Evolutionary conservation across 345 rosid species (phyloP), one percentile per base, ranked within the genome.

Genomic region (Capsella bursapastoris): DNA sequence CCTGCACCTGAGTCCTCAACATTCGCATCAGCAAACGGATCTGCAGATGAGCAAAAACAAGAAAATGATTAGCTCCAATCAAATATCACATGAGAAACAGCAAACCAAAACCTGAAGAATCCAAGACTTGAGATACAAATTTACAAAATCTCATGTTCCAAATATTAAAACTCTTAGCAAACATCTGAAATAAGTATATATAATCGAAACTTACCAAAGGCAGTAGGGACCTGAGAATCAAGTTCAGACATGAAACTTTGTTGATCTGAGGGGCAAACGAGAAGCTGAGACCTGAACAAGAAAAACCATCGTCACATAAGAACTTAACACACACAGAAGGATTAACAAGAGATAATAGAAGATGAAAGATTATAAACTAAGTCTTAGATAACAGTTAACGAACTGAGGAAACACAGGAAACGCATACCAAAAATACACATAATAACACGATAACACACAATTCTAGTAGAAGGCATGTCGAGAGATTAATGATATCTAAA

Each of bases 1-100:
- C 91, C 90, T 38, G 89, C 90, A 81, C 92, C 90, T 7, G 89
- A 82, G 82, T 90, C 91, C 78, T 90, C 96, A 82, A 70, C 93
- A 84, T 82, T 82, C 57, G 87, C 89, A 82, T 86, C 90, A 64
- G 87, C 90, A 82, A 86, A 86, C 76, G 90, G 90, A 70, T 86
- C 89, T 84, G 80, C 78, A 2, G 14, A 2, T 44, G 32, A 12
- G 4, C 9, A 61, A 49, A n/a, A 35, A 52, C 6, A 38, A 48
- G 8, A 18, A 63, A 47, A 45, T 40, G 14, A 68, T 68, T 73
- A 78, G 70, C 43, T n/a, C 16, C 7, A 11, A 12, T 7, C 69
- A 27, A 8, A 15, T 34, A 28, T 40, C 31, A 43, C 28, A 43
- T 32, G 56, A 68, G 45, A 28, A 28, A 10, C 32, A 34, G 8